Conservation (phyloP, 2,329 filamentous ascomycete genomes). For the Hymenotorrendiella dingleyae region DNA sequence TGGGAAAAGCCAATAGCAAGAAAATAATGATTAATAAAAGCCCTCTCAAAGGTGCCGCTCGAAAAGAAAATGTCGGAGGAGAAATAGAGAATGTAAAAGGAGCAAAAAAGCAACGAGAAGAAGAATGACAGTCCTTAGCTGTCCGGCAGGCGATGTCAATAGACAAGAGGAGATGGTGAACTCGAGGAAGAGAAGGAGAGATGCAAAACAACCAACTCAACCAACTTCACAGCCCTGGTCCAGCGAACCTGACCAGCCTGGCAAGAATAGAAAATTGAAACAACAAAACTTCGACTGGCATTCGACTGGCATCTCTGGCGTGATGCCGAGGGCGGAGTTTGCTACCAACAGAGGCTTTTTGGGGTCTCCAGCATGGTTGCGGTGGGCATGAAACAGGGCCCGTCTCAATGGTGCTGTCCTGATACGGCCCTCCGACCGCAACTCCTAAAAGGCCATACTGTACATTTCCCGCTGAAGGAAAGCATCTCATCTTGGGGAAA, state of each 20-base stretch:
- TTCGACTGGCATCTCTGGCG: slow-evolving; percentile 2
- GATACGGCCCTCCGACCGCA: slow-evolving; percentile 6
- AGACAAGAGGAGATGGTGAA: slow-evolving; percentile 6
- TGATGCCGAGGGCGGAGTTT: neutral
- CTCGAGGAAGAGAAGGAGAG: neutral
- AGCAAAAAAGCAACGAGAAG: neutral
- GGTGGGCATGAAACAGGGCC: slow-evolving; percentile 5
- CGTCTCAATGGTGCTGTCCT: slow-evolving; percentile 6
- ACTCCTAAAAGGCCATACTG: neutral
- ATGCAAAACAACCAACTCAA: neutral
- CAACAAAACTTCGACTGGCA: slow-evolving; percentile 1
- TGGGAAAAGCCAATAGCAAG: neutral
- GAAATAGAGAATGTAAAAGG: slow-evolving; percentile 11
- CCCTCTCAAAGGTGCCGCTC: slow-evolving; percentile 26
- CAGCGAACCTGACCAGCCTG: neutral
- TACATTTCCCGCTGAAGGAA: neutral
- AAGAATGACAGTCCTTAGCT: slow-evolving; percentile 15
- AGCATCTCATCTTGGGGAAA: too few relatives aligned
- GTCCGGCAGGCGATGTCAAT: slow-evolving; percentile 14
- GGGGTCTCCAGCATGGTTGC: slow-evolving; percentile 1
- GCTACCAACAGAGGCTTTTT: neutral
- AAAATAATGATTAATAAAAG: slow-evolving; percentile 11
- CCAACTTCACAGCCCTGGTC: neutral
- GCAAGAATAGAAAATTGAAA: neutral
- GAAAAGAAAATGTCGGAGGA: slow-evolving; percentile 11